Evolutionary conservation across 1,284 basidiomycete species (phyloP).

Genomic region (Pascua guehoae): DNA sequence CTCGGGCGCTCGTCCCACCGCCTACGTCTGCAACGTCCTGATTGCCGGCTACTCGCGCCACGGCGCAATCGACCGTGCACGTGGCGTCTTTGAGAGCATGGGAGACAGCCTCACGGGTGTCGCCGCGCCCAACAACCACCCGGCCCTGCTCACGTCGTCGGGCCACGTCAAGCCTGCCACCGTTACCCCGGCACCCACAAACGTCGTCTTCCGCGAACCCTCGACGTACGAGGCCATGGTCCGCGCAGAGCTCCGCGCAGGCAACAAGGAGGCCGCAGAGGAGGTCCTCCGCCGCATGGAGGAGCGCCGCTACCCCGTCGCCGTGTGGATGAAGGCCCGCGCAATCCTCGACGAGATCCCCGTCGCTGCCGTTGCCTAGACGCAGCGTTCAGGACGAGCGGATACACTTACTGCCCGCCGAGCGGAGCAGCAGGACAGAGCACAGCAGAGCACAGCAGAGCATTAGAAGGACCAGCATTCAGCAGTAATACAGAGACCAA

Average conservation of each 20-base stretch:
- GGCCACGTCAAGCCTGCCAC: slow-evolving; percentile 46
- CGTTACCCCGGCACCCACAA: slow-evolving; percentile 50
- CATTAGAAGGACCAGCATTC: too few relatives aligned
- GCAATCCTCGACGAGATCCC: slow-evolving; percentile 29
- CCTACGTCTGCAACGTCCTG: slow-evolving; percentile 89
- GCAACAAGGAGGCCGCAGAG: slow-evolving; percentile 61
- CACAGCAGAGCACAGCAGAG: too few relatives aligned
- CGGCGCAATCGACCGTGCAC: slow-evolving; percentile 66
- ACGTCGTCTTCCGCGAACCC: slow-evolving; percentile 79
- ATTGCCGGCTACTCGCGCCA: slow-evolving; percentile 82
- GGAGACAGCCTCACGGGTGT: slow-evolving; percentile 72
- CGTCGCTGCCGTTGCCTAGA: too few relatives aligned
- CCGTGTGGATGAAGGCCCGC: slow-evolving; percentile 40
- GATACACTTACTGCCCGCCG: too few relatives aligned
- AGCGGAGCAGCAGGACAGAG: too few relatives aligned
- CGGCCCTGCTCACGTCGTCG: slow-evolving; percentile 55
- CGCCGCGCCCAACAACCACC: slow-evolving; percentile 85
- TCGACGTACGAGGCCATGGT: slow-evolving; percentile 81
- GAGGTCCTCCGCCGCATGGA: slow-evolving; percentile 70
- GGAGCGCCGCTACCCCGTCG: slow-evolving; percentile 51
- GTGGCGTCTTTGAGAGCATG: slow-evolving; percentile 79
- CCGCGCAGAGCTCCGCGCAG: slow-evolving; percentile 77
- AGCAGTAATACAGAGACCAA: too few relatives aligned
- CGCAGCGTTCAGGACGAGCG: too few relatives aligned
- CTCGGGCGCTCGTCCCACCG: slow-evolving; percentile 78